phyloP scores from a whole-genome alignment of 768 basidiomycete genomes.

The Termitomyces titanicus region DNA sequence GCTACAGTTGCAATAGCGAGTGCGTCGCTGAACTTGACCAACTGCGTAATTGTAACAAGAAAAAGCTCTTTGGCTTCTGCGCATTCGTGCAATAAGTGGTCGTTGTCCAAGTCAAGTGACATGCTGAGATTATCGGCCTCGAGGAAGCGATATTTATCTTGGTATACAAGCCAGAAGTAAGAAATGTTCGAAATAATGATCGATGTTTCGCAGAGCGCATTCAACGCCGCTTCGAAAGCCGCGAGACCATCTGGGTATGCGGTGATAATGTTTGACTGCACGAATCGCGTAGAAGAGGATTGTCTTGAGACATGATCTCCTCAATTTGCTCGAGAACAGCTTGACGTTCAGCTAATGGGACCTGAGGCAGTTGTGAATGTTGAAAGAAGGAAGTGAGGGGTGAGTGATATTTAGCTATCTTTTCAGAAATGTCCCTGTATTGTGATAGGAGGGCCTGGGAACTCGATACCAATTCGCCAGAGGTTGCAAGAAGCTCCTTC shows the following conservation, averaged over 20 bases:
- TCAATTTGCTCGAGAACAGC: not conserved
- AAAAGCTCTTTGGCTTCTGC: not conserved
- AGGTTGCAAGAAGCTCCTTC: not conserved
- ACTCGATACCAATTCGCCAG: not conserved
- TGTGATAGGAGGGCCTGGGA: not conserved
- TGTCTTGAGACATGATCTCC: not conserved
- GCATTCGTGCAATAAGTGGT: not conserved
- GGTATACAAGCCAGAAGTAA: not conserved
- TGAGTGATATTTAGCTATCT: not conserved
- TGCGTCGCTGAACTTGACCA: not conserved
- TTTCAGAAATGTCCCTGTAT: not conserved
- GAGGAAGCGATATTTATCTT: not conserved
- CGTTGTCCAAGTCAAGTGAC: too few species aligned
- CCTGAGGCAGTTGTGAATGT: not conserved
- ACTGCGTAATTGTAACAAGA: not conserved
- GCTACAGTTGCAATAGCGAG: not conserved
- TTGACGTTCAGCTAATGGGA: not conserved
- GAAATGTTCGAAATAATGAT: not conserved
- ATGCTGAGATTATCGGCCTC: too few species aligned
- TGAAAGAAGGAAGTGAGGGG: not conserved
- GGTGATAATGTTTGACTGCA: not conserved
- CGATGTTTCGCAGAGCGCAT: not conserved
- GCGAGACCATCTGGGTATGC: not conserved
- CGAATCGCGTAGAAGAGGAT: not conserved
- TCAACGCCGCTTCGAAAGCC: not conserved